These are phyloP conservation scores for Erodium trifolium DNA, from an alignment of 441 rosid species.

Conservation along the genomic window DNA sequence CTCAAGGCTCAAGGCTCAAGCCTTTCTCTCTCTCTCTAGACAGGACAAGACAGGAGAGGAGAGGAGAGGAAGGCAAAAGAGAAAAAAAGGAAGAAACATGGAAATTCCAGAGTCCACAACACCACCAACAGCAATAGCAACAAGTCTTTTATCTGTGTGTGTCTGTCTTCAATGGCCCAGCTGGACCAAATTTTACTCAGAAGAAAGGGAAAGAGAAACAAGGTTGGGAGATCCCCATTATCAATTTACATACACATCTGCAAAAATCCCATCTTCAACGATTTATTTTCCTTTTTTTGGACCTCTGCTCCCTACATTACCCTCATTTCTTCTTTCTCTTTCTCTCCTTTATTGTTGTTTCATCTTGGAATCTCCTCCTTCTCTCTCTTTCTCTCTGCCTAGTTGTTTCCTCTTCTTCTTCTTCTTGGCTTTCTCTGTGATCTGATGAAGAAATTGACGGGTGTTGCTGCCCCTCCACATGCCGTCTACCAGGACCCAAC, in stretches of 20 bases:
- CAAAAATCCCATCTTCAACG: conserved; percentile 36
- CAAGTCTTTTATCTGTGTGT: no score
- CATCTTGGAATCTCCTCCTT: not conserved
- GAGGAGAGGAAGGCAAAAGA: no score
- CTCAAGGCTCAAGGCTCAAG: no score
- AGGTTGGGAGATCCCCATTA: no score
- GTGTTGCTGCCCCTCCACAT: conserved; percentile 18
- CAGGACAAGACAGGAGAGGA: no score
- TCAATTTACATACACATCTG: conserved; percentile 64
- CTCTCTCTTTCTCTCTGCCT: not conserved
- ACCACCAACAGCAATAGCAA: no score
- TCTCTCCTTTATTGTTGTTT: not conserved
- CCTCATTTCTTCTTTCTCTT: not conserved
- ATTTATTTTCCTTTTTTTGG: conserved; percentile 25
- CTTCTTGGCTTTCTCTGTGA: conserved; percentile 14
- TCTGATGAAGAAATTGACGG: conserved; percentile 51
- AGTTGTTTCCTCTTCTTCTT: no score
- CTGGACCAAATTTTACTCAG: conserved; percentile 43
- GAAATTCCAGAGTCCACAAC: no score
- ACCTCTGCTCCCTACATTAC: conserved; percentile 3
- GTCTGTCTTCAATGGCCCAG: conserved; percentile 9
- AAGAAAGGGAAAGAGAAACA: conserved; percentile 7
- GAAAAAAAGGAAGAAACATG: no score
- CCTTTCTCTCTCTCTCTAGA: no score
- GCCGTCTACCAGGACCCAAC: conserved; percentile 17